Conservation (phyloP, 225 moss, liverwort and hornwort genomes). For the Polytrichum formosum region DNA sequence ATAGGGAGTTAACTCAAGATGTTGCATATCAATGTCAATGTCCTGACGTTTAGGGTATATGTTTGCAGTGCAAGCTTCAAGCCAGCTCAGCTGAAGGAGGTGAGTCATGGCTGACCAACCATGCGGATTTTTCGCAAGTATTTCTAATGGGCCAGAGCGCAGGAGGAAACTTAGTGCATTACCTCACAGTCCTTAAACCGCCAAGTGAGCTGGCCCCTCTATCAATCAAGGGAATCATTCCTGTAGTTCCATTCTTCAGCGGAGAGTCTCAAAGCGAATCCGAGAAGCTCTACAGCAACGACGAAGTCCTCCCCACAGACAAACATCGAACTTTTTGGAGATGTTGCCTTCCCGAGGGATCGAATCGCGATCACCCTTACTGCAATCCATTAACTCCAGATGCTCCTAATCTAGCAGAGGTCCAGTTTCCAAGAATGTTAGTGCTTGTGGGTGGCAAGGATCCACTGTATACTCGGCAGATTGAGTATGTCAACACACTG, state of each 20-base stretch:
- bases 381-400: constrained; percentile 34
- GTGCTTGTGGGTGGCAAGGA: constrained; percentile 43
- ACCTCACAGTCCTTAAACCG: constrained; percentile 17
- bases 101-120: constrained; percentile 37
- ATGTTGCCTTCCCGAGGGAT: constrained; percentile 31
- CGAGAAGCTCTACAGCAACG: constrained; percentile 22
- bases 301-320: constrained; percentile 26
- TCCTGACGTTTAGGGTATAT: background rate
- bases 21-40: too few relatives aligned
- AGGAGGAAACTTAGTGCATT: constrained; percentile 46
- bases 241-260: constrained; percentile 41
- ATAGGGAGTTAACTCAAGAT: too few relatives aligned
- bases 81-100: constrained; percentile 25
- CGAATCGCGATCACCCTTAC: constrained; percentile 45
- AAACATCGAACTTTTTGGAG: constrained; percentile 31
- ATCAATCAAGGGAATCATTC: constrained; percentile 34
- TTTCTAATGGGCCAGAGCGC: constrained; percentile 46
- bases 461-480: constrained; percentile 27
- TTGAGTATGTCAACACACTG: constrained; percentile 30
- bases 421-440: constrained; percentile 28
- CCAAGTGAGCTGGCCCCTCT: constrained; percentile 21
- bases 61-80: constrained; percentile 36
- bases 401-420: constrained; percentile 16
- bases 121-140: constrained; percentile 39
- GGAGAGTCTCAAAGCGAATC: constrained; percentile 35